Base-by-base conservation (phyloP, 495 filamentous ascomycete genomes). In the Penicillium canariense region DNA sequence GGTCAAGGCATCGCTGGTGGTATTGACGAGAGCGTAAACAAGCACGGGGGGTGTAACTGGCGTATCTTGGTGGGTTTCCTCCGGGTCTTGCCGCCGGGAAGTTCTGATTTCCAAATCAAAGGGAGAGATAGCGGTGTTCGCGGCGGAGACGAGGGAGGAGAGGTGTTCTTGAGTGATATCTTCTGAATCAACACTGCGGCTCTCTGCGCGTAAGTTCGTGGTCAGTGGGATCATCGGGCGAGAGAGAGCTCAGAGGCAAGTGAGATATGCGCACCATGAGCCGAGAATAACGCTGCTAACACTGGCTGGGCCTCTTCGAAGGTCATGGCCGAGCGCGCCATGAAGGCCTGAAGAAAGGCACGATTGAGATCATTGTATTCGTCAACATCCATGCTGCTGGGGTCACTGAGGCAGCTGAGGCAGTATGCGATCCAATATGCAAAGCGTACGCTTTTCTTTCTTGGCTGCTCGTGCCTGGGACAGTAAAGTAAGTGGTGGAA, bases 281-380 rank as follows among this genome's bases (percentile, higher is more conserved):
- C 81, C 5, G 78, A 82, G 53, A 88, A 74, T 48, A 98, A 94
- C 14, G 82, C 82, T 2, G 91, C 89, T 2, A 97, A 75, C 10
- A 96, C 68, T 0, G 83, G 82, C 54, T 86, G 81, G 4, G 85
- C 84, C 52, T 95, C 85, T 28, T 79, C 70, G 57, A 89, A 85
- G 5, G 88, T 96, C 67, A 96, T 74, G 20, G 82, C 81, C 7
- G 86, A 85, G 15, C 85, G 84, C 3, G 87, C 84, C 67, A 97
- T 82, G 64, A 98, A 88, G 55, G 87, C 89, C 75, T 98, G 94
- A 1, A 97, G 74, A 64, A 98, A 96, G n/a, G 93, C 91, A 40
- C 90, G 88, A 68, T 97, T 89, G 60, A 78, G 77, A 64, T 96
- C 81, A 67, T 84, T 73, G 60, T 81, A 81, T 46, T 54, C 61